Evolutionary conservation across 352 stramenopile genomes (phyloP), one percentile per base, ranked within the genome.

Genomic region (Phytopythium chamaehyphon): DNA sequence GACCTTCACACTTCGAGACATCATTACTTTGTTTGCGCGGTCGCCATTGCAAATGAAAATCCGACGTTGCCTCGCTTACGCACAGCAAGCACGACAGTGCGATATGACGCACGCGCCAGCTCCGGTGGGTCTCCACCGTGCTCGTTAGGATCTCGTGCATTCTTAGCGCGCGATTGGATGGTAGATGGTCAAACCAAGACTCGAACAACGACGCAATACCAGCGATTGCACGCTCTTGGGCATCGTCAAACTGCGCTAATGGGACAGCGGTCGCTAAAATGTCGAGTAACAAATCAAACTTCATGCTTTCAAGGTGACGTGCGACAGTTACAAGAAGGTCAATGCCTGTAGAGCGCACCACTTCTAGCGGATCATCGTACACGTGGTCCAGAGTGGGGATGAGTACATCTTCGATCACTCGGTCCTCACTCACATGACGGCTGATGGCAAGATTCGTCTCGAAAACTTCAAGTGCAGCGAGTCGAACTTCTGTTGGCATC

Each of bases 341-440:
- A 8, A 95, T 51, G 2, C 64, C 72, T 28, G 71, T 74, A 12
- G 64, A 56, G 8, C 85, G 82, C 31, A 95, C 76, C 6, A 71
- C 69, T 0, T 64, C 37, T 26, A 88, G 72, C 15, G 65, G 54
- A 50, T 95, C 85, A 57, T 90, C 69, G 56, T 90, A 93, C 8
- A 93, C 64, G 24, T 82, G 66, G 8, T 57, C 52, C 28, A 95
- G 60, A 22, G 69, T 76, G 16, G 85, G 85, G 19, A 94, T 55
- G 14, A 94, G 45, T 11, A 95, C 73, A 59, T 95, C 82, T 66
- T 95, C 84, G 28, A 94, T 83, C 10, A 95, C 78, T 21, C 81
- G 76, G 45, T 93, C 83, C 56, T 95, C 85, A 45, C 79, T 92
- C 6, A 93, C 72, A 54, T 90, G 84, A 14, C 82, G 74, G 60